Conservation (phyloP, 2,329 filamentous ascomycete species). For the Neopestalotiopsis clavispora region DNA sequence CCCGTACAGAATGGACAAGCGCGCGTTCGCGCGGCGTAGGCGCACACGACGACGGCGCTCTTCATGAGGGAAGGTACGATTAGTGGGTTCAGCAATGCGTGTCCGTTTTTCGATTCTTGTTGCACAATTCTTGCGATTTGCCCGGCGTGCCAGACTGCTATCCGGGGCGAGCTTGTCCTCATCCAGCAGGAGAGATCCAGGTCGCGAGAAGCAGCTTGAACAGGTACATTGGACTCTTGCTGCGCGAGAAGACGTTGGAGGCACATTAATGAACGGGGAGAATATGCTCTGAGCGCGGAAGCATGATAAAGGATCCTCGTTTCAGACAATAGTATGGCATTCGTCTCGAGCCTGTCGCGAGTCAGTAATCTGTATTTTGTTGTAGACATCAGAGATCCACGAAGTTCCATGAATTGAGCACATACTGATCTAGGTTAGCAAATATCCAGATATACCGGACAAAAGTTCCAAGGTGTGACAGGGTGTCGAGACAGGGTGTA, state of each 20-base stretch:
- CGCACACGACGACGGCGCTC: background rate
- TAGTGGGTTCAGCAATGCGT: background rate
- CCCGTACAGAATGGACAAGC: background rate
- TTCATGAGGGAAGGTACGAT: background rate
- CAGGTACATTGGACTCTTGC: background rate
- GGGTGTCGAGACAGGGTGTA: background rate
- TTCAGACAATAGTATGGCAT: background rate
- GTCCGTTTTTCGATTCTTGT: background rate
- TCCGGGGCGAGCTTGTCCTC: background rate
- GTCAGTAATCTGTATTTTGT: background rate
- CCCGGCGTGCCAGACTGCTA: conserved; percentile 1
- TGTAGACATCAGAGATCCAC: background rate
- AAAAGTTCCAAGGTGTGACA: background rate
- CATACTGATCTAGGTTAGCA: background rate
- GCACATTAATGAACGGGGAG: background rate
- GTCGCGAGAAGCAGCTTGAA: background rate
- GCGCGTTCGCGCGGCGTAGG: background rate
- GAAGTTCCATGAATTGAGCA: background rate
- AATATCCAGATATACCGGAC: background rate
- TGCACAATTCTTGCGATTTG: background rate
- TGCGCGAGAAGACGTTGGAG: background rate
- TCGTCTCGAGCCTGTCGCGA: background rate
- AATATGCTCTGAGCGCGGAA: background rate
- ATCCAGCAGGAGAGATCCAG: background rate
- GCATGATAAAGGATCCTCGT: background rate